Base-by-base conservation (phyloP, 805 yeast species). In the Martiniozyma abietophila region DNA sequence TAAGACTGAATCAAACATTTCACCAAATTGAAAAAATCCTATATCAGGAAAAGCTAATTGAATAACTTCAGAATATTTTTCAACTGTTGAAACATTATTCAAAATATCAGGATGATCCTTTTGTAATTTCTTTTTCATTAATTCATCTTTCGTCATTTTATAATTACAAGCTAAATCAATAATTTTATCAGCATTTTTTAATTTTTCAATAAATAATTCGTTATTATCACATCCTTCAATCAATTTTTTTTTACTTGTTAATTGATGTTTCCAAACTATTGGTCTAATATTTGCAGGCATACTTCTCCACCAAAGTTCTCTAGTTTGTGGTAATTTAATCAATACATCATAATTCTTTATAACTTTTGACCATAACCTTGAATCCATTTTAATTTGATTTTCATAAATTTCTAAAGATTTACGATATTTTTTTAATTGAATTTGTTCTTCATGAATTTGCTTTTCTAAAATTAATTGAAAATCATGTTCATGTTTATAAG, bases 271-370 rank as follows among this genome's bases (percentile, higher is more conserved):
- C 86, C 86, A 80, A 2, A 77, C 58, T 8, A 51, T 49, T 5
- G 59, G 50, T 28, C 86, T 57, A 5, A 62, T 46, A 11, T 32
- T 31, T 15, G 48, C 47, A 2, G 80, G 76, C 3, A 75, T 48
- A 4, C 77, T 77, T 23, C 76, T 54, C 80, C 80, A 74, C 72
- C 76, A 71, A 21, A 74, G 51, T 40, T 73, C 77, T 29, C 77
- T 58, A 5, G 67, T 62, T 15, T 56, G 46, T 1, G 68, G 58
- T 10, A 54, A 47, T 34, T 56, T 51, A 15, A 69, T 49, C 27
- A 56, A 54, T 5, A 41, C 38, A 17, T 50, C 47, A 34, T 58
- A 63, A 31, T 62, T 50, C 6, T 64, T 60, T 4, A 65, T 38
- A 7, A 71, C 61, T 27, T 55, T 49, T 8, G 39, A 41, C 80